Evolutionary conservation across 768 basidiomycete species (phyloP).

Genomic region (Pulveroboletus sp.): DNA sequence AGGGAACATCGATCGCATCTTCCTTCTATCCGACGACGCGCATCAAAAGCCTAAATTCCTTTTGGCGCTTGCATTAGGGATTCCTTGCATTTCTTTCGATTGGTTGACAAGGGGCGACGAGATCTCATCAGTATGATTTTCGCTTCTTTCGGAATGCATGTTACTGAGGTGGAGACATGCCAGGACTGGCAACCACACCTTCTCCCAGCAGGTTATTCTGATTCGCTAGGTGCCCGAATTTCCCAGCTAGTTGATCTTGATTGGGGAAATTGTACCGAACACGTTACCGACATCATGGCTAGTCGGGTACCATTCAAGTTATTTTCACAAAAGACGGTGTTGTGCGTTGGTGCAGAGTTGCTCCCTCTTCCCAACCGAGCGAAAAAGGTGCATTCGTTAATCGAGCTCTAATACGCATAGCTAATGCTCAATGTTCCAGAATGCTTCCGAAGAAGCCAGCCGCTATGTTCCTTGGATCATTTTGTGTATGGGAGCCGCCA

Average conservation of each 20-base stretch:
- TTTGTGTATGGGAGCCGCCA: conserved; percentile 70
- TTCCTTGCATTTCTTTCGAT: conserved; percentile 67
- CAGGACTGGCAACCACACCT: conserved; percentile 64
- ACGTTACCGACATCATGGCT: conserved; percentile 55
- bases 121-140: conserved; percentile 28
- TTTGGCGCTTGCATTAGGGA: conserved; percentile 77
- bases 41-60: conserved; percentile 78
- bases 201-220: conserved; percentile 47
- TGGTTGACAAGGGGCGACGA: conserved; percentile 41
- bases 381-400: conserved; percentile 18
- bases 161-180: conserved; percentile 14
- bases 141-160: not conserved
- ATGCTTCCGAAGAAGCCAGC: conserved; percentile 33
- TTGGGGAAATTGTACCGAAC: conserved; percentile 48
- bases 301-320: conserved; percentile 55
- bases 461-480: conserved; percentile 61
- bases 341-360: conserved; percentile 58
- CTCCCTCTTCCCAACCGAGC: conserved; percentile 39
- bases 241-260: conserved; percentile 47
- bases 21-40: conserved; percentile 62
- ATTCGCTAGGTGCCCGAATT: conserved; percentile 36
- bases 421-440: conserved; percentile 17
- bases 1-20: conserved; percentile 44
- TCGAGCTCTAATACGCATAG: no score
- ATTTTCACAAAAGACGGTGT: conserved; percentile 49